Conservation (phyloP, 768 basidiomycete species). For the Termitomyces sp. region DNA sequence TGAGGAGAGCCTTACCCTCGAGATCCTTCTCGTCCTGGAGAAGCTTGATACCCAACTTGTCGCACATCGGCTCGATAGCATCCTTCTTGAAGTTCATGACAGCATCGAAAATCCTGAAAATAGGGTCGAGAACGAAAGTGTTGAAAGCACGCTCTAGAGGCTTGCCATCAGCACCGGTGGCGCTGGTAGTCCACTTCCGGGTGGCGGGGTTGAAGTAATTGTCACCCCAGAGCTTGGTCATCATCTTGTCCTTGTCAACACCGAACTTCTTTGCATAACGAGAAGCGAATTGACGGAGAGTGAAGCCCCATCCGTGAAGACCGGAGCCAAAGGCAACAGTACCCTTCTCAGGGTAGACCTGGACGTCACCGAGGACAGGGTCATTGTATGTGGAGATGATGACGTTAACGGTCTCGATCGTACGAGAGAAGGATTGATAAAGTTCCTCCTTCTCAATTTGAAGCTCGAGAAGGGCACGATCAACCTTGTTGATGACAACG, state of each 20-base stretch:
- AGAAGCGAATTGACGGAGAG: slow-evolving; percentile 91
- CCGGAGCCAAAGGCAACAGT: slow-evolving; percentile 99
- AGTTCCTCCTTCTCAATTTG: slow-evolving; percentile 95
- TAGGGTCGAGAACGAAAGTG: slow-evolving; percentile 96
- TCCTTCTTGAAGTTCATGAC: slow-evolving; percentile 99
- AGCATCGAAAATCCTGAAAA: slow-evolving; percentile 96
- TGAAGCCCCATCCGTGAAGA: slow-evolving; percentile 99
- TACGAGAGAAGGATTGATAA: slow-evolving; percentile 95
- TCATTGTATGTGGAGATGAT: slow-evolving; percentile 97
- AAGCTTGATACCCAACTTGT: slow-evolving; percentile 93
- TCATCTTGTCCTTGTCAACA: slow-evolving; percentile 98
- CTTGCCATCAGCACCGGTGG: slow-evolving; percentile 73
- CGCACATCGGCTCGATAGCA: slow-evolving; percentile 71
- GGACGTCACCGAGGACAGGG: slow-evolving; percentile 88
- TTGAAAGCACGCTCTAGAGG: slow-evolving; percentile 96
- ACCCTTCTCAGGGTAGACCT: slow-evolving; percentile 96
- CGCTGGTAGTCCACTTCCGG: slow-evolving; percentile 89
- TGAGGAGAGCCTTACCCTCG: slow-evolving; percentile 93
- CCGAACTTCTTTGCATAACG: slow-evolving; percentile 98
- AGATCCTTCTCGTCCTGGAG: slow-evolving; percentile 82
- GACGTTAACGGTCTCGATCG: slow-evolving; percentile 96
- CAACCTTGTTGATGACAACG: slow-evolving; percentile 99
- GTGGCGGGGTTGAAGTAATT: slow-evolving; percentile 98
- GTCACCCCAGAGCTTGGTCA: slow-evolving; percentile 97
- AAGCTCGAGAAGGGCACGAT: slow-evolving; percentile 96